These are phyloP conservation scores for Narthecium ossifragum DNA, from an alignment of 106 monocot genomes.

Conservation along the genomic window DNA sequence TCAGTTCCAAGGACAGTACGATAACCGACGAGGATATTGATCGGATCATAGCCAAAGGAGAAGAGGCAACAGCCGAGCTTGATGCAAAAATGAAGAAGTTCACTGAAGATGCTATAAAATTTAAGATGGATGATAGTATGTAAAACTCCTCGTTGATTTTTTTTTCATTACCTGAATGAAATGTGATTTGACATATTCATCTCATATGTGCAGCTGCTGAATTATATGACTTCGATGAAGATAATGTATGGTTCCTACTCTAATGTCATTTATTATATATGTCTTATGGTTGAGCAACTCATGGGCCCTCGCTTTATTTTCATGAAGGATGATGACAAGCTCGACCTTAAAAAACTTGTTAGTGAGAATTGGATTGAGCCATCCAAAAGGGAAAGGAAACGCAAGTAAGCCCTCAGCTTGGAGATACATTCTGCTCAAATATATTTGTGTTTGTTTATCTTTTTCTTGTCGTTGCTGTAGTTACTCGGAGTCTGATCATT, in stretches of 20 bases:
- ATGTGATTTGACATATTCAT: neutral
- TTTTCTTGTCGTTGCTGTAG: constrained; percentile 22
- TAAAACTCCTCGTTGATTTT: constrained; percentile 2
- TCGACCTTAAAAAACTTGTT: constrained; percentile 91
- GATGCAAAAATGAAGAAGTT: constrained; percentile 99
- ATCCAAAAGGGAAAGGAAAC: constrained; percentile 84
- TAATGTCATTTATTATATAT: neutral
- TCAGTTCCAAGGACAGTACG: constrained; percentile 95
- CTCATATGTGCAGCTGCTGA: constrained; percentile 80
- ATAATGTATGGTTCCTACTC: constrained; percentile 47
- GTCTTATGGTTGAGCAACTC: too few relatives aligned
- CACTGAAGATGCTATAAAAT: constrained; percentile 99
- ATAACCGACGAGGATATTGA: constrained; percentile 99
- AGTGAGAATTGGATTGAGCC: constrained; percentile 93
- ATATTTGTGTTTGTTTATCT: neutral
- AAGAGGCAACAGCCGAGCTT: constrained; percentile 95
- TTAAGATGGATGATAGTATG: constrained; percentile 99
- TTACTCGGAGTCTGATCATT: constrained; percentile 95
- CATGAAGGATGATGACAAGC: constrained; percentile 67
- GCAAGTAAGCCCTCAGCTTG: constrained; percentile 51
- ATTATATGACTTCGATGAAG: constrained; percentile 91
- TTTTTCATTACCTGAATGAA: neutral
- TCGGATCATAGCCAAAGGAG: constrained; percentile 97
- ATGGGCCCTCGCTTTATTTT: too few relatives aligned
- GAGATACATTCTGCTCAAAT: neutral